Evolutionary conservation across 768 basidiomycete genomes (phyloP).

Genomic region (Leccinum variicolor): DNA sequence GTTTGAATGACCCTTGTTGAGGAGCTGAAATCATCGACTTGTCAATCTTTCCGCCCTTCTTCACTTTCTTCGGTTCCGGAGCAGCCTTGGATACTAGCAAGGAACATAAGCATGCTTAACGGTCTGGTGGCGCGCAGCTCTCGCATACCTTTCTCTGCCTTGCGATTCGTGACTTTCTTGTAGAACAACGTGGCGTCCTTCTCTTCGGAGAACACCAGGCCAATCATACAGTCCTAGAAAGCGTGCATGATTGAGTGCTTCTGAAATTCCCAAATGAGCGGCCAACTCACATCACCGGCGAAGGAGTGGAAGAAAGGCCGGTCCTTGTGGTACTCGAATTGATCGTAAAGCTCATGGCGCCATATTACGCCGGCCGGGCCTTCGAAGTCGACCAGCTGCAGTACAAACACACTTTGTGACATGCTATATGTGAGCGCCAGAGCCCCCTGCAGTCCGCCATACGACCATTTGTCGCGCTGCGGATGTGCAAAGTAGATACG

Average conservation of each 20-base stretch:
- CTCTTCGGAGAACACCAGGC: constrained; percentile 86
- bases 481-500: constrained; percentile 91
- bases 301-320: constrained; percentile 88
- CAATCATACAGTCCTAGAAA: constrained; percentile 81
- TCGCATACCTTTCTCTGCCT: constrained; percentile 53
- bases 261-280: neutral
- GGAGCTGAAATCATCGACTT: constrained; percentile 47
- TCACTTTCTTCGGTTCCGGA: constrained; percentile 50
- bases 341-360: constrained; percentile 88
- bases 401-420: constrained; percentile 50
- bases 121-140: neutral
- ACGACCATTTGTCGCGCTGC: constrained; percentile 74
- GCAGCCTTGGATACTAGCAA: constrained; percentile 43
- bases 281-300: constrained; percentile 78
- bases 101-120: neutral
- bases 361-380: constrained; percentile 88
- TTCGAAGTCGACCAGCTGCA: constrained; percentile 80
- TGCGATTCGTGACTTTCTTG: constrained; percentile 77
- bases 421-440: constrained; percentile 69
- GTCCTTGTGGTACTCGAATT: constrained; percentile 79
- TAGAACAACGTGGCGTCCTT: constrained; percentile 77
- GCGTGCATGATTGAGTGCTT: neutral
- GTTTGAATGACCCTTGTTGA: no score
- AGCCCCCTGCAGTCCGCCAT: constrained; percentile 84
- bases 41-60: constrained; percentile 78